Conservation (phyloP, 495 filamentous ascomycete genomes). For the Pseudevernia furfuracea region DNA sequence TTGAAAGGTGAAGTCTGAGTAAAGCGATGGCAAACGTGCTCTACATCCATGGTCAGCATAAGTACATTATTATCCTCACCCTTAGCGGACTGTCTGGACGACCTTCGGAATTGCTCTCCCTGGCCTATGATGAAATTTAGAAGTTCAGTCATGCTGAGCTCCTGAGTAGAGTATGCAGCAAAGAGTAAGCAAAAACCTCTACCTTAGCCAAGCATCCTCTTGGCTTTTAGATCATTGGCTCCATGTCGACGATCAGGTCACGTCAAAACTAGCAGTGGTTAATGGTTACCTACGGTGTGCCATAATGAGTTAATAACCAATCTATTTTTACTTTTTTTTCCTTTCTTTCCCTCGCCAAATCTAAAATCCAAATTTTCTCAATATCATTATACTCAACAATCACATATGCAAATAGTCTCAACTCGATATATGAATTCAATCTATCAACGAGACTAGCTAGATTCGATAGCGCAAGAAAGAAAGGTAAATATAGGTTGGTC, state of each 20-base stretch:
- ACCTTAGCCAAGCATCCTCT: not conserved
- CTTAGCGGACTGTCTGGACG: not conserved
- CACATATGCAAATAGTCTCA: too few species aligned
- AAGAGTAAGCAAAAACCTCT: not conserved
- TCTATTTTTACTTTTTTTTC: too few species aligned
- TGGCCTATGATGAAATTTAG: conserved; percentile 53
- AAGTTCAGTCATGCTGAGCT: conserved; percentile 47
- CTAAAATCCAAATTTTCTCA: too few species aligned
- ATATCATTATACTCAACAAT: too few species aligned
- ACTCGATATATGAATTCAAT: too few species aligned
- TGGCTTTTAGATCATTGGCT: not conserved
- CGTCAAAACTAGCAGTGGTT: too few species aligned
- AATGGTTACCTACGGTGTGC: too few species aligned
- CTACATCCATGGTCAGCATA: conserved; percentile 33
- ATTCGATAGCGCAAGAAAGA: too few species aligned
- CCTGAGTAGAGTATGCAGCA: not conserved
- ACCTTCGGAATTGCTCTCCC: conserved; percentile 62
- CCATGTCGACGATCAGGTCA: not conserved
- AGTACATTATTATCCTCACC: not conserved
- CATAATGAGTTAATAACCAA: too few species aligned
- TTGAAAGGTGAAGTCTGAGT: conserved; percentile 82
- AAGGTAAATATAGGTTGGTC: too few species aligned
- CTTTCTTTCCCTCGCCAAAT: too few species aligned
- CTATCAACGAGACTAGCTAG: too few species aligned
- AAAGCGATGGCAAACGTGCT: conserved; percentile 81